phyloP scores from a whole-genome alignment of 306 rosid genomes.

The Sesbania bispinosa region DNA sequence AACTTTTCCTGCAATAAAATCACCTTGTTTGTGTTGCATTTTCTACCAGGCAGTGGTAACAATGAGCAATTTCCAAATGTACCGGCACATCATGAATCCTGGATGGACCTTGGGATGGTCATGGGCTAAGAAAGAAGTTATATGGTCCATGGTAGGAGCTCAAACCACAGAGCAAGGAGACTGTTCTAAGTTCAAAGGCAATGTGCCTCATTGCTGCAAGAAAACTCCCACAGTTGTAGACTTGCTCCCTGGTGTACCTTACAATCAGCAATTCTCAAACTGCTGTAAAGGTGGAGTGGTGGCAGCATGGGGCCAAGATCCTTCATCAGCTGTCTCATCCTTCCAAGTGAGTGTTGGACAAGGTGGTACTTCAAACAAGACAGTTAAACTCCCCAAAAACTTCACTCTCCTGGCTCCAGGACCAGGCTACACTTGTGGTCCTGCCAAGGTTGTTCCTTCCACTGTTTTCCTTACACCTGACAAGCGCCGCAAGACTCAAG shows the following conservation, averaged over 20 bases:
- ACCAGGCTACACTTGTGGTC: constrained; percentile 94
- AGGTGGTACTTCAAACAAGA: constrained; percentile 88
- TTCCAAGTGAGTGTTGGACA: constrained; percentile 82
- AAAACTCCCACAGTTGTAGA: constrained; percentile 83
- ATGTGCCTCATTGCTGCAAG: constrained; percentile 89
- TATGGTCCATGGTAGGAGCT: constrained; percentile 84
- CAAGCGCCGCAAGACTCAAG: constrained; percentile 92
- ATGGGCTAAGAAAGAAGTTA: constrained; percentile 91
- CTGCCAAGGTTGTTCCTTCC: constrained; percentile 83
- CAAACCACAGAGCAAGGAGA: constrained; percentile 96
- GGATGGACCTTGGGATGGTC: constrained; percentile 94
- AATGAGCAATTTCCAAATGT: constrained; percentile 84
- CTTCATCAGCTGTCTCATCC: constrained; percentile 62
- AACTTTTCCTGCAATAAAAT: constrained; percentile 2
- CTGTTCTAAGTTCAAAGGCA: constrained; percentile 89
- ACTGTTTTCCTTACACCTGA: constrained; percentile 69
- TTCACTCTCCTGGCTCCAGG: constrained; percentile 90
- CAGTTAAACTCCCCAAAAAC: constrained; percentile 78
- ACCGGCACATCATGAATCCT: constrained; percentile 77
- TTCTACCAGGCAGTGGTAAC: constrained; percentile 63
- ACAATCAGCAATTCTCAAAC: constrained; percentile 84
- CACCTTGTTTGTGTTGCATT: not conserved
- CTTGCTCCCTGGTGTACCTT: constrained; percentile 88
- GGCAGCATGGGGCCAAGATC: constrained; percentile 96
- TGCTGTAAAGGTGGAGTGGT: constrained; percentile 96